phyloP scores from a whole-genome alignment of 768 basidiomycete species.

The Strobilomyces echinocephalus region DNA sequence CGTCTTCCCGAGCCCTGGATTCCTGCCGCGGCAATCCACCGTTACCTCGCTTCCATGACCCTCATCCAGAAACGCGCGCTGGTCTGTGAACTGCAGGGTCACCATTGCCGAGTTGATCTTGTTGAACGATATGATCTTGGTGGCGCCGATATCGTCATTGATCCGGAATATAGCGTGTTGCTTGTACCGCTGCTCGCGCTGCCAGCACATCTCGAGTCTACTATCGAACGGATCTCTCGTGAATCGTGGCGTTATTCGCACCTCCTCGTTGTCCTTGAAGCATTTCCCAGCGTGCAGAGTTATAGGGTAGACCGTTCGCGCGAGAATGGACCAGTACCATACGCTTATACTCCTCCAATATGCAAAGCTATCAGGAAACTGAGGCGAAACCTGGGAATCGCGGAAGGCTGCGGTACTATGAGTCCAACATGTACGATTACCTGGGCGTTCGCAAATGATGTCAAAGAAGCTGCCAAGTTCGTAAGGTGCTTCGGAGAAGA shows the following conservation, averaged over 20 bases:
- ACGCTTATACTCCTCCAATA: slow-evolving; percentile 62
- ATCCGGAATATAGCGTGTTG: slow-evolving; percentile 55
- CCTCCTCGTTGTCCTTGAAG: slow-evolving; percentile 63
- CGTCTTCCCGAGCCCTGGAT: slow-evolving; percentile 33
- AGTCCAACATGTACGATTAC: slow-evolving; percentile 38
- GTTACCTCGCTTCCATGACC: slow-evolving; percentile 65
- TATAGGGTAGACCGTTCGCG: slow-evolving; percentile 17
- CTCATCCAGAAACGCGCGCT: slow-evolving; percentile 65
- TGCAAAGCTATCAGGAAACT: slow-evolving; percentile 68
- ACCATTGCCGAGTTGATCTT: slow-evolving; percentile 46
- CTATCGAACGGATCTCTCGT: slow-evolving; percentile 41
- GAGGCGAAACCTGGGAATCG: slow-evolving; percentile 55
- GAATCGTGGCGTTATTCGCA: slow-evolving; percentile 61
- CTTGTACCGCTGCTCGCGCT: slow-evolving; percentile 44
- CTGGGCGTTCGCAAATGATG: slow-evolving; percentile 60
- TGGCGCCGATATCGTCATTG: slow-evolving; percentile 64
- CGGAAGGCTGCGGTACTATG: slow-evolving; percentile 56
- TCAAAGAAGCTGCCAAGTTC: slow-evolving; percentile 53
- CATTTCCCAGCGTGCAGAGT: slow-evolving; percentile 48
- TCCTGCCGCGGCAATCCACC: slow-evolving; percentile 40
- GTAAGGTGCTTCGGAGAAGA: slow-evolving; percentile 56
- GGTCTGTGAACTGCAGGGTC: slow-evolving; percentile 45
- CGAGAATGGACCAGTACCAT: slow-evolving; percentile 14
- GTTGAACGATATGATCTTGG: slow-evolving; percentile 59
- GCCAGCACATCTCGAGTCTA: slow-evolving; percentile 43